Base-by-base conservation (phyloP, 1,139 yeast genomes). In the Protomyces inouyei region DNA sequence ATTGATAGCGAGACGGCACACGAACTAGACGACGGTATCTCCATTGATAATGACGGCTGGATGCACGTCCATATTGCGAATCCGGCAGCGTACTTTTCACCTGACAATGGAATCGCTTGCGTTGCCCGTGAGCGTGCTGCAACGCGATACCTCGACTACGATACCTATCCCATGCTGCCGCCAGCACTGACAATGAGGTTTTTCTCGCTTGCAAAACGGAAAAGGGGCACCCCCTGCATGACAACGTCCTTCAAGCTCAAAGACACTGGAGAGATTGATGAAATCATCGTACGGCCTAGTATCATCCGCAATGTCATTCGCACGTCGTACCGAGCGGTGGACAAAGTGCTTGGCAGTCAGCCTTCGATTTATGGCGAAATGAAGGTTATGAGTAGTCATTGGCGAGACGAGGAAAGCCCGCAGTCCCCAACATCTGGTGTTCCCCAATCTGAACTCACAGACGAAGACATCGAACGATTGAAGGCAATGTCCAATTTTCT, bases 11-110 rank as follows among this genome's bases (percentile, higher is more conserved):
- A 79, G 12, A 81, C 80, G 53, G 97, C 98, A 0, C 87, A 87
- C 70, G 98, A 93, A 74, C 88, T 93, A 67, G 98, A 93, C 74
- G 98, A 93, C 74, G 98, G 98, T 55, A 80, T 93, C 35, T 84
- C 96, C 0, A 76, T 93, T 21, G 77, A 78, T 48, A 73, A 71
- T 1, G 75, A 74, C 0, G 74, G 75, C 0, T 68, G 72, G 72
- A 71, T 92, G 4, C 82, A 86, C 40, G 80, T 90, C 6, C 97
- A 88, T 74, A 84, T 93, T 67, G 98, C 98, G 0, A 93, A 92
- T 73, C 98, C 98, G 0, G 80, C 90, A 0, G 85, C 95, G 0
- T 84, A 78, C 70, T 74, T 85, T 28, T 74, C 75, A 18, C 82
- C 84, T 1, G 72, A 75, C 4, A 81, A 85, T 1, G 75, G 77